phyloP scores from a whole-genome alignment of 2,329 filamentous ascomycete species.

The Colletotrichum lini region DNA sequence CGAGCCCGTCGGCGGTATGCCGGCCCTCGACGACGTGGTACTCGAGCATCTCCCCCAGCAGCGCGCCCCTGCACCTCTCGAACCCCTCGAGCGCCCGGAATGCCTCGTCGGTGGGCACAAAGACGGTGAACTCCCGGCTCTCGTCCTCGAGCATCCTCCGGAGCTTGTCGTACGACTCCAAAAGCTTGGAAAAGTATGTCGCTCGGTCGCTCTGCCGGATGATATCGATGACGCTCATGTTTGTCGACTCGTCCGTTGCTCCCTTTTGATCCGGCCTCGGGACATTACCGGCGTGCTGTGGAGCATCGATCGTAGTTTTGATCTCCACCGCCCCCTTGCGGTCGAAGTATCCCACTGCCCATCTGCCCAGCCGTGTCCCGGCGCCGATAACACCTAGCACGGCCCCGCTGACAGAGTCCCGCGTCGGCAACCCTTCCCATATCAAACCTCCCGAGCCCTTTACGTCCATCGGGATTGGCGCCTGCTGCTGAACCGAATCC shows the following conservation, averaged over 20 bases:
- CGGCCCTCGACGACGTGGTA: constrained; percentile 26
- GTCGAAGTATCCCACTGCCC: not conserved
- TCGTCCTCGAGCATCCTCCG: not conserved
- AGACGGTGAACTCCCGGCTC: not conserved
- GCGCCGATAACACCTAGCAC: not conserved
- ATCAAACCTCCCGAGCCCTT: not conserved
- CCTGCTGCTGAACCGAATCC: not conserved
- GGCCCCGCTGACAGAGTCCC: not conserved
- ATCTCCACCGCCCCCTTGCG: not conserved
- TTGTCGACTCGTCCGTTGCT: not conserved
- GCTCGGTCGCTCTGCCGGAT: constrained; percentile 2
- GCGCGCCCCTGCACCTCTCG: not conserved
- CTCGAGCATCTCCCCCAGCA: constrained; percentile 60
- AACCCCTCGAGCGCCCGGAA: constrained; percentile 3
- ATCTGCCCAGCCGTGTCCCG: not conserved
- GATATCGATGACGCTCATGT: not conserved
- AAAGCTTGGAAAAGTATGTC: constrained; percentile 9
- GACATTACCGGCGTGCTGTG: too few relatives aligned
- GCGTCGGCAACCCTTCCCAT: not conserved
- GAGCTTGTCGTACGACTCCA: constrained; percentile 6
- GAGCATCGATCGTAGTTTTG: not conserved
- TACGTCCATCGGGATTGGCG: not conserved
- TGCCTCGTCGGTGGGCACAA: constrained; percentile 29
- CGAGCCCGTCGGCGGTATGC: not conserved
- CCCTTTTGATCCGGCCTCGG: not conserved